Conservation (phyloP, 2,329 filamentous ascomycete genomes). For the Fusarium tjaetaba region DNA sequence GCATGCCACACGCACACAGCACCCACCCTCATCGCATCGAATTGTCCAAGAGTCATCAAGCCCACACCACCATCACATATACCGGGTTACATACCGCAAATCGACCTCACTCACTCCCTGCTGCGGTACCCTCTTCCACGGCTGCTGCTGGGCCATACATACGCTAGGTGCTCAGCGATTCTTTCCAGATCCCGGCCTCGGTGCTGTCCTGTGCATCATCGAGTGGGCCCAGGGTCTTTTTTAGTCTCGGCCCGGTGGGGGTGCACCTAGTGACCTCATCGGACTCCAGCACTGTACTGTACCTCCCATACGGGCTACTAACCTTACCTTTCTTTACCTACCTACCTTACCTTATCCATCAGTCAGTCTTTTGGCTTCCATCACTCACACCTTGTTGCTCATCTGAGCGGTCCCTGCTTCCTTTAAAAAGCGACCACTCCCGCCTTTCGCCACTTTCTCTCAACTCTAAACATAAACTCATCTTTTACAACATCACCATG, state of each 20-base stretch:
- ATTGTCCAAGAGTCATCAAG: constrained; percentile 10
- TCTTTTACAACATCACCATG: constrained; percentile 41
- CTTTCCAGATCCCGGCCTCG: constrained; percentile 11
- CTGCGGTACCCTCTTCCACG: constrained; percentile 21
- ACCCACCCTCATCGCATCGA: background rate
- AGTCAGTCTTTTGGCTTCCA: constrained; percentile 37
- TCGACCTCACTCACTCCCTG: constrained; percentile 13
- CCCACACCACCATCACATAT: constrained; percentile 21
- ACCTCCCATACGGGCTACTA: background rate
- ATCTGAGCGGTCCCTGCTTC: constrained; percentile 26
- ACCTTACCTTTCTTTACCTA: background rate
- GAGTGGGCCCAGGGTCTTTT: constrained; percentile 27
- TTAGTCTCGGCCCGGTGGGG: constrained; percentile 18
- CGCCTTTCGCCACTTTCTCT: constrained; percentile 38
- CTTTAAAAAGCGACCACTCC: constrained; percentile 42
- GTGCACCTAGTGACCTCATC: background rate
- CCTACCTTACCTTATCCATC: constrained; percentile 15
- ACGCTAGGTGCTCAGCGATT: constrained; percentile 5
- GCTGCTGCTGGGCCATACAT: constrained; percentile 8
- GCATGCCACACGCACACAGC: background rate
- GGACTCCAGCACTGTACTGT: background rate
- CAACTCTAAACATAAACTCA: constrained; percentile 37
- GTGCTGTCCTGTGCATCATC: constrained; percentile 32
- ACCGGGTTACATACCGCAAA: constrained; percentile 27
- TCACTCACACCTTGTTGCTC: constrained; percentile 15